These are phyloP conservation scores for Onygenales sp. DNA, from an alignment of 2,329 filamentous ascomycete species.

Conservation along the genomic window DNA sequence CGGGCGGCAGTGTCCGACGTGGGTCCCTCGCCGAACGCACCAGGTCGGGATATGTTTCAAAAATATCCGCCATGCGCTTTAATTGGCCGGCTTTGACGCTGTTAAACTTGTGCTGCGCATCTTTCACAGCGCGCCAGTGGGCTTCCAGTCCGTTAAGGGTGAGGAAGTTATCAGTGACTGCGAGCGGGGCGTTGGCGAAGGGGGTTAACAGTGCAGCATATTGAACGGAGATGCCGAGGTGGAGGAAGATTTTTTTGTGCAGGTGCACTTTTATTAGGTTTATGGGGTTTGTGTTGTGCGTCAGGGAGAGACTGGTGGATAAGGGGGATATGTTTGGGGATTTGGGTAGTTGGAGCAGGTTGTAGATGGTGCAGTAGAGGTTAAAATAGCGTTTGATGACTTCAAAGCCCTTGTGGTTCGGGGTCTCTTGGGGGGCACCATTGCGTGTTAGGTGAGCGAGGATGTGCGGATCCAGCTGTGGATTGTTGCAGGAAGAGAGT, in stretches of 20 bases:
- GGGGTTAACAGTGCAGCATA: not conserved
- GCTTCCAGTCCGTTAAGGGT: not conserved
- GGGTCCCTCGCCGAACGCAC: not conserved
- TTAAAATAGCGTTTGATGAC: not conserved
- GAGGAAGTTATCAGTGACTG: not conserved
- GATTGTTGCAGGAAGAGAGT: not conserved
- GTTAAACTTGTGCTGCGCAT: constrained; percentile 1
- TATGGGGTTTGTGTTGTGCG: not conserved
- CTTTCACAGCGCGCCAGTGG: not conserved
- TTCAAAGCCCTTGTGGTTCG: not conserved
- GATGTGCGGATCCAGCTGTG: not conserved
- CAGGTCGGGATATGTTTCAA: constrained; percentile 15
- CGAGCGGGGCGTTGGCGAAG: not conserved
- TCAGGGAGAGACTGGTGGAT: not conserved
- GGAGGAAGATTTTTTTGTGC: not conserved
- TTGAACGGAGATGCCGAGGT: not conserved
- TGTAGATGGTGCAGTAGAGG: not conserved
- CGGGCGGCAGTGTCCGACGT: not conserved
- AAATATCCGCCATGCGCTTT: constrained; percentile 8
- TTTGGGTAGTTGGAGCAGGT: not conserved
- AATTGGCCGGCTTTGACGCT: constrained; percentile 9
- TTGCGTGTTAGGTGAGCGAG: not conserved
- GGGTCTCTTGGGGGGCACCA: not conserved
- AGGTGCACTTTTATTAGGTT: not conserved
- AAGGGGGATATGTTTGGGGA: not conserved